Base-by-base conservation (phyloP, 441 rosid species). In the Rhodomyrtus psidioides region DNA sequence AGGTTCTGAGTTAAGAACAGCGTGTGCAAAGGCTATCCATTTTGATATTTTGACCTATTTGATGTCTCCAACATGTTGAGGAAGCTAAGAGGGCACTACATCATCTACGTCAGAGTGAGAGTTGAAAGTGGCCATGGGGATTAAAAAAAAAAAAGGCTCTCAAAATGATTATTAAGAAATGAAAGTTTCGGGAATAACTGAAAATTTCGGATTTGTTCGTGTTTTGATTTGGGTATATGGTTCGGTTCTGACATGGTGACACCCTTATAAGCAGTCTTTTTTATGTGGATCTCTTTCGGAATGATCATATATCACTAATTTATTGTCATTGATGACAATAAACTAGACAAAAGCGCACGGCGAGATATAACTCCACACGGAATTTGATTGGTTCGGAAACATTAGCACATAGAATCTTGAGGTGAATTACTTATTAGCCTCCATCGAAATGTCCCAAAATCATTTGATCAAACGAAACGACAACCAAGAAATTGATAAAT, bases 231-330 rank as follows among this genome's bases (percentile, higher is more conserved):
- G 34, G 34, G 34, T 4, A 34, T 34, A 34, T 34, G 34, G 34
- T 34, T 34, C 34, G 34, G 4, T 34, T 34, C 4, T 34, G 34
- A n/a, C n/a, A n/a, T n/a, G n/a, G n/a, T n/a, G n/a, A 34, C 34
- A 34, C 34, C 34, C 34, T 34, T 34, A 34, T 34, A 34, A 34
- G 34, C n/a, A n/a, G 4, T 4, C 4, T 34, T 4, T 62, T 62
- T 6, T 1, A 4, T 9, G 2, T 9, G 44, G 28, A 30, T 60
- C 24, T 19, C 56, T 1, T 21, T 21, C 0, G 1, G 13, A 23
- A 24, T 2, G 3, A 56, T 56, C 3, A 5, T 24, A 26, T 12
- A 10, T 56, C 9, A 24, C 6, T 19, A 9, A 9, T 65, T 65
- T 19, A 34, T 39, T 12, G 0, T 21, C 26, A 16, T 12, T 3